Percentiles rank a stretch among this genome's conserved stretches.
Conservation (phyloP, 331 rosid species). For the Telfairia occidentalis region DNA sequence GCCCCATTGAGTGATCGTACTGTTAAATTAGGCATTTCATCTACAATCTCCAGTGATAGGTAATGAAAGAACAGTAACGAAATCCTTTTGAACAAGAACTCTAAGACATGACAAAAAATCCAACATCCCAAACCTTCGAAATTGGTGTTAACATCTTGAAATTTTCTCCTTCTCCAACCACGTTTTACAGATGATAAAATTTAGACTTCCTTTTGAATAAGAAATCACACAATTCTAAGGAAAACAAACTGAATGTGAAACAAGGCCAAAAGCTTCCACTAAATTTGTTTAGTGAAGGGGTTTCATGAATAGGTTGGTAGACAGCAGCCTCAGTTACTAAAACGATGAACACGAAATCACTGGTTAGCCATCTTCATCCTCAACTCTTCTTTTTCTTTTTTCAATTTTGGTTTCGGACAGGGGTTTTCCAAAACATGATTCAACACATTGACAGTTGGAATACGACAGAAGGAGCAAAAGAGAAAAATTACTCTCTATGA, state of each 20-base stretch:
- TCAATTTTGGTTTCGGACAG: not conserved
- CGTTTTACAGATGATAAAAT: not conserved
- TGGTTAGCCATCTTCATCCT: not conserved
- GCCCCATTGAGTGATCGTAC: conserved; percentile 1
- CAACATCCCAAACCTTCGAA: not conserved
- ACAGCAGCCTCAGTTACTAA: not conserved
- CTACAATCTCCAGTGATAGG: not conserved
- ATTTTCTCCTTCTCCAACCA: not conserved
- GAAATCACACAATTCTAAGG: not conserved
- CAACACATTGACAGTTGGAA: not conserved
- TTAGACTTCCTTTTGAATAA: not conserved
- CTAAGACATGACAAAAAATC: not conserved
- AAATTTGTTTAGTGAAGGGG: not conserved
- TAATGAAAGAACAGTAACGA: not conserved
- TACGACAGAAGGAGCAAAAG: not conserved
- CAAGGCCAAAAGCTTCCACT: not conserved
- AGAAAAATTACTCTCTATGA: not conserved
- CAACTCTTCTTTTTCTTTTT: not conserved
- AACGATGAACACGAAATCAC: not conserved
- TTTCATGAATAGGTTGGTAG: not conserved
- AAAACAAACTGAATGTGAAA: not conserved
- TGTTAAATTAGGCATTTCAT: not conserved
- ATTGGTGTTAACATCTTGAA: not conserved
- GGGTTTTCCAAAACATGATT: not conserved
- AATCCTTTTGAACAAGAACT: not conserved